These are phyloP conservation scores for Limonium bicolor DNA, from an alignment of 148 eudicot genomes.

Conservation along the genomic window DNA sequence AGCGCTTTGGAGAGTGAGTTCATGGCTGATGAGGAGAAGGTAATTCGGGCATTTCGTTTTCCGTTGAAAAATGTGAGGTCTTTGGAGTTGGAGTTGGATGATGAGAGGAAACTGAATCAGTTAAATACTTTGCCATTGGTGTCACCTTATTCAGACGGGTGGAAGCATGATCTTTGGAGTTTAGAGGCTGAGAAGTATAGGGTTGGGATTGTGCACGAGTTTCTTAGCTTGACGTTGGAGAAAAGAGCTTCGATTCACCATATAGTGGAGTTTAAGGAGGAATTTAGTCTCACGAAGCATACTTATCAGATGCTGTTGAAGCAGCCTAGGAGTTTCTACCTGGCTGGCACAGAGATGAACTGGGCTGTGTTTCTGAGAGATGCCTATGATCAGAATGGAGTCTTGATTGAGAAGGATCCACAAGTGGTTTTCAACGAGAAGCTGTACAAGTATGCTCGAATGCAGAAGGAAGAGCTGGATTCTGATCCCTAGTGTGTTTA, in stretches of 20 bases:
- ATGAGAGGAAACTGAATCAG: conserved; percentile 41
- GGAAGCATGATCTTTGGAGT: conserved; percentile 58
- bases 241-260: conserved; percentile 94
- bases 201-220: conserved; percentile 83
- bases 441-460: conserved; percentile 46
- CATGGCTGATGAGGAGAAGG: conserved; percentile 69
- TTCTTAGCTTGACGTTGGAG: conserved; percentile 91
- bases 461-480: conserved; percentile 26
- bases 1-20: conserved; percentile 77
- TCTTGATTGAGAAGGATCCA: conserved; percentile 62
- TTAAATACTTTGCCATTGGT: conserved; percentile 85
- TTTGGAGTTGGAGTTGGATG: conserved; percentile 59
- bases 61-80: conserved; percentile 57
- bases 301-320: conserved; percentile 83
- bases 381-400: conserved; percentile 66
- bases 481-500: no score
- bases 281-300: conserved; percentile 89
- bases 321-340: conserved; percentile 71
- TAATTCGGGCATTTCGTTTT: conserved; percentile 51
- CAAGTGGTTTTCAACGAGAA: conserved; percentile 61
- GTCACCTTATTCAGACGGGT: conserved; percentile 91
- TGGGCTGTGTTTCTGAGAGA: conserved; percentile 82
- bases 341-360: conserved; percentile 98
- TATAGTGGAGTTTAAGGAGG: conserved; percentile 96
- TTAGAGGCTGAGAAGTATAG: conserved; percentile 89